phyloP scores from a whole-genome alignment of 208 protist species.

The Giardia duodenalis region DNA sequence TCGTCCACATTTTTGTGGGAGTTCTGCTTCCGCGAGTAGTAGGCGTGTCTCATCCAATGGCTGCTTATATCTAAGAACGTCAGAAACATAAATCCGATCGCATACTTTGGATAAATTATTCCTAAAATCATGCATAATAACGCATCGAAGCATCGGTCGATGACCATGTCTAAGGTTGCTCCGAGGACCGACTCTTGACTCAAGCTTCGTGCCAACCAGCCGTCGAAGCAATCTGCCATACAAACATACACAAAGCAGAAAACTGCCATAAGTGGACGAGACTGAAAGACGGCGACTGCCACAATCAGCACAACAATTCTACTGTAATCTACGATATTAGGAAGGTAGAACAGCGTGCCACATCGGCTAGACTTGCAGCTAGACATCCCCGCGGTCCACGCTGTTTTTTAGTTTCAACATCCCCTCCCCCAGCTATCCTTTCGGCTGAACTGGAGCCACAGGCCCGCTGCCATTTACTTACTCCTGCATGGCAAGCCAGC shows the following conservation, averaged over 20 bases:
- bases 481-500: conserved; percentile 8
- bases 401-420: too few relatives aligned
- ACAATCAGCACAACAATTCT: neutral
- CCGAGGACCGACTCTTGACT: neutral
- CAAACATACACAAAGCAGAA: neutral
- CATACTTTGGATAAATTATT: neutral
- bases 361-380: too few relatives aligned
- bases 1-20: neutral
- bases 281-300: neutral
- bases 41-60: neutral
- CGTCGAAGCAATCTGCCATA: neutral
- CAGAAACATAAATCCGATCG: neutral
- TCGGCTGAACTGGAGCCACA: too few relatives aligned
- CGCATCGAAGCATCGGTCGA: neutral
- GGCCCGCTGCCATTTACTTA: conserved; percentile 10
- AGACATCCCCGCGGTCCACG: too few relatives aligned
- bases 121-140: neutral
- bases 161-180: neutral
- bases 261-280: neutral
- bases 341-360: neutral
- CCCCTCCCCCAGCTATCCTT: too few relatives aligned
- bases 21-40: neutral
- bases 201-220: neutral
- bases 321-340: neutral
- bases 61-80: neutral